phyloP scores from a whole-genome alignment of 176 grass and related monocot genomes.

The Thalia dealbata region DNA sequence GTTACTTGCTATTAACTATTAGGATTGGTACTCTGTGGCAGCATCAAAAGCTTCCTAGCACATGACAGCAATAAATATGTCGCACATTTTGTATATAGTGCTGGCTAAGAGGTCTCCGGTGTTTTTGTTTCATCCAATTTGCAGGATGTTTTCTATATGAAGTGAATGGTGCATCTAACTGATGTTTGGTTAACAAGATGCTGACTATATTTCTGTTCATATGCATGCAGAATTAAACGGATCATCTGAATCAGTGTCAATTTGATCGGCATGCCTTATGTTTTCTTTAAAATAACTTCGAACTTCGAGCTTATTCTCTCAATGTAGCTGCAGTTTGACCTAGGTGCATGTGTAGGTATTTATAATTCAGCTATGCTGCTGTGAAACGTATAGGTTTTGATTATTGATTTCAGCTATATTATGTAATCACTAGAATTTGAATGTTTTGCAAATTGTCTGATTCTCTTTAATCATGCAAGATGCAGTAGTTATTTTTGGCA shows the following conservation, averaged over 20 bases:
- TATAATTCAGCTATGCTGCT: too few species aligned
- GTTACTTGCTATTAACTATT: constrained; percentile 35
- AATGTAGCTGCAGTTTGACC: neutral
- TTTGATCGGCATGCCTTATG: neutral
- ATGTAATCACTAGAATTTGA: too few species aligned
- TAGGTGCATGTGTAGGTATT: neutral
- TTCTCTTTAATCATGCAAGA: too few species aligned
- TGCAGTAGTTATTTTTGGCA: too few species aligned
- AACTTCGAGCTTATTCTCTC: too few species aligned
- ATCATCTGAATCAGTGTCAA: neutral
- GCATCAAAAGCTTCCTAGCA: constrained; percentile 12
- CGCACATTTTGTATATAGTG: constrained; percentile 1
- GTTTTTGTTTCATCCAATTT: neutral
- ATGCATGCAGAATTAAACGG: neutral
- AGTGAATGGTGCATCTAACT: neutral
- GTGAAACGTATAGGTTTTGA: too few species aligned
- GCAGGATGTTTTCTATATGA: neutral
- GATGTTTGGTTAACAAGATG: neutral
- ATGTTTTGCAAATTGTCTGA: too few species aligned
- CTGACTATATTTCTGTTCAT: neutral
- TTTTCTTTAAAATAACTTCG: too few species aligned
- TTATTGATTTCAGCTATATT: too few species aligned
- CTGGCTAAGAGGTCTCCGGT: neutral
- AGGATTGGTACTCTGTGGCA: constrained; percentile 32
- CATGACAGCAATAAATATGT: neutral